Evolutionary conservation across 306 rosid species (phyloP), one percentile per base, ranked within the genome.

Genomic region (Pueraria montana): DNA sequence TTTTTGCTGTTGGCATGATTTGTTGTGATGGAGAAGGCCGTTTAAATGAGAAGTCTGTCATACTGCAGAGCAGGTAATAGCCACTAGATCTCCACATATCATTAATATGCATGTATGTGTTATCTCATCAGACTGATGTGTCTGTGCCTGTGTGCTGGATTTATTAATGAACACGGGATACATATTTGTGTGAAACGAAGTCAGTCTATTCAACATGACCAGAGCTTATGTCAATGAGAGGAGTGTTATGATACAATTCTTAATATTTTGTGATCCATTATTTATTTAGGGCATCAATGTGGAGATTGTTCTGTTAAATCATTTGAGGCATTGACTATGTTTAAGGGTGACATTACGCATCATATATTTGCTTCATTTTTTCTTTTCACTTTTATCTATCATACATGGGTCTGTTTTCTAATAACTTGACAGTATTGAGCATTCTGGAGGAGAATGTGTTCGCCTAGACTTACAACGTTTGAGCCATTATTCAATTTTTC

Each of bases 11-110:
- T 59, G 99, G 99, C 86, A 91, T 90, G 98, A 88, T 93, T 68
- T 92, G 90, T 85, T 89, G 94, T 87, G 99, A 96, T 36, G 97
- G 94, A 52, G 99, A 93, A 84, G 98, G 99, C 58, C 97, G 86
- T 85, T 84, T 93, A 66, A 96, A 96, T 0, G 99, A 93, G 85
- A 96, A 96, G 83, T 92, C 97, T 72, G 87, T 89, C 82, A 80
- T 96, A 92, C 79, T 96, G 85, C 99, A 93, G 79, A 87, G 94
- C 97, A 96, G 98, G 99, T 96, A 85, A 83, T 38, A 42, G 32
- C 34, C 53, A 68, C 27, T 70, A 30, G 56, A 55, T 77, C 75
- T 65, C 59, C 45, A 18, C 48, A 38, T 69, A 9, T 45, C 36
- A 45, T 45, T 21, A 14, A n/a, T 45, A 10, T 64, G 62, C 42